A percentile compares a stretch with the other conserved stretches of the same genome.
Evolutionary conservation across 371 early-diverging fungal species (phyloP).

Genomic region (Choanephora cucurbitarum): DNA sequence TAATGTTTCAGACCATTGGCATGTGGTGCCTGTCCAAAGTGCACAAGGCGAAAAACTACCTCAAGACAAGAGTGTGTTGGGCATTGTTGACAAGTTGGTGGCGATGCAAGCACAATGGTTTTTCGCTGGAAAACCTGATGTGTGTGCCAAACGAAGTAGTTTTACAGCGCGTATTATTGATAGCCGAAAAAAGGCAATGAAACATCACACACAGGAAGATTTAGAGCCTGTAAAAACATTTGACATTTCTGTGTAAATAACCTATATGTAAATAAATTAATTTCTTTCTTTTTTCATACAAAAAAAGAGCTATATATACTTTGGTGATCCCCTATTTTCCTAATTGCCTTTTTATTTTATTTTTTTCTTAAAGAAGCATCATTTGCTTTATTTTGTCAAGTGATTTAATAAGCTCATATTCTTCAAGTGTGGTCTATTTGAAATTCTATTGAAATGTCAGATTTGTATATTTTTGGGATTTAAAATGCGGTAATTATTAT

Average conservation of each 20-base stretch:
- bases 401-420: too few relatives aligned
- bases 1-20: constrained; percentile 70
- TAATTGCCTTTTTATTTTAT: too few relatives aligned
- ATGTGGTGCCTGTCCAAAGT: constrained; percentile 32
- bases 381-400: too few relatives aligned
- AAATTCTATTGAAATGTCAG: too few relatives aligned
- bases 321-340: too few relatives aligned
- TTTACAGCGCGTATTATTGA: constrained; percentile 41
- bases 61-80: constrained; percentile 39
- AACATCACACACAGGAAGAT: constrained; percentile 2
- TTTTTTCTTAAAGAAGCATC: too few relatives aligned
- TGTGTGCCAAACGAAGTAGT: constrained; percentile 45
- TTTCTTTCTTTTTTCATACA: not conserved
- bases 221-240: constrained; percentile 10
- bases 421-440: too few relatives aligned
- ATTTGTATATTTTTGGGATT: too few relatives aligned
- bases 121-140: constrained; percentile 42
- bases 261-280: not conserved
- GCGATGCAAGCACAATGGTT: constrained; percentile 54
- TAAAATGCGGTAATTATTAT: too few relatives aligned
- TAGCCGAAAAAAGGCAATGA: constrained; percentile 15
- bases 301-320: too few relatives aligned
- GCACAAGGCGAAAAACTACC: constrained; percentile 11
- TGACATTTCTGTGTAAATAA: constrained; percentile 1
- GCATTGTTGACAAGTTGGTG: constrained; percentile 50